These are phyloP conservation scores for Creolimax fragrantissima DNA, from an alignment of 78 protist genomes.

Conservation along the genomic window DNA sequence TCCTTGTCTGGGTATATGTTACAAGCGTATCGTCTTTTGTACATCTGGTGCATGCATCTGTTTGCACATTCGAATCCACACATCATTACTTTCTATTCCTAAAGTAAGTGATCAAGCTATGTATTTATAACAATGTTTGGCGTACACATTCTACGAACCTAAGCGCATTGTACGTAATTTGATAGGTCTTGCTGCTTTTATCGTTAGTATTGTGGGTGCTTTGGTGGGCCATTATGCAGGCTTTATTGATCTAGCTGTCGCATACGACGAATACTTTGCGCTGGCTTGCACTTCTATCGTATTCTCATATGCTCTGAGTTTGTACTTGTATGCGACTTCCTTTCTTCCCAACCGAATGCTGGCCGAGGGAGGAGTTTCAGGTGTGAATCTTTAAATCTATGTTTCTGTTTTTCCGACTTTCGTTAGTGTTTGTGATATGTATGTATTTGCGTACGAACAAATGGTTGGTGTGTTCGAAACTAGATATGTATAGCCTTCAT, in stretches of 20 bases:
- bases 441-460: not conserved
- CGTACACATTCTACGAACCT: no score
- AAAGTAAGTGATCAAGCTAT: not conserved
- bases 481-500: not conserved
- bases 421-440: not conserved
- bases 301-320: not conserved
- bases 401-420: not conserved
- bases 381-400: not conserved
- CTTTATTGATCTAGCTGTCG: not conserved
- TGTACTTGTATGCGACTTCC: conserved; percentile 1
- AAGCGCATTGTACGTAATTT: no score
- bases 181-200: not conserved
- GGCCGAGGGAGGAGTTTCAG: conserved; percentile 42
- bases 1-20: not conserved
- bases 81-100: not conserved
- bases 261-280: conserved; percentile 5
- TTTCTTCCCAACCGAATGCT: not conserved
- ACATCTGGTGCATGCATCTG: not conserved
- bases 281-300: conserved; percentile 5
- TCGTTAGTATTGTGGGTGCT: not conserved
- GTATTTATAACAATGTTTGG: no score
- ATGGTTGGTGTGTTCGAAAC: not conserved
- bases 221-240: not conserved
- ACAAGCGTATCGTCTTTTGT: not conserved
- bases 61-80: not conserved